Conservation (phyloP, 768 basidiomycete species). For the Trametes coccinea region DNA sequence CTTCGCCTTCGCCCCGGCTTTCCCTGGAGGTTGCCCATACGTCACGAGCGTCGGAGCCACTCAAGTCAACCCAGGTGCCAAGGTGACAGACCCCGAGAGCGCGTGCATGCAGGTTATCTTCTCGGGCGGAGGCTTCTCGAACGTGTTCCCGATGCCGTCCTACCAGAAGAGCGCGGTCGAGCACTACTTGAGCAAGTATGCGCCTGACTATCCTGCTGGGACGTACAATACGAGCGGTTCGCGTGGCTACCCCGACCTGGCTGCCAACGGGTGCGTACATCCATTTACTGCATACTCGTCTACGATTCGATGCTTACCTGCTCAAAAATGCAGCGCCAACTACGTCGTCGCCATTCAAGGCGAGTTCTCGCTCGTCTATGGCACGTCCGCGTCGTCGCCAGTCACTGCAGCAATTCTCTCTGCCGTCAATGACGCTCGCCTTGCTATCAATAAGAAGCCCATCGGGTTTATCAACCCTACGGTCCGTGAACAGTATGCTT, state of each 20-base stretch:
- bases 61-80: conserved; percentile 35
- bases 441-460: conserved; percentile 36
- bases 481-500: conserved; percentile 36
- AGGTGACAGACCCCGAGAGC: conserved; percentile 37
- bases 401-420: conserved; percentile 37
- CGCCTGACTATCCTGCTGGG: conserved; percentile 35
- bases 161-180: conserved; percentile 35
- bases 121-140: conserved; percentile 44
- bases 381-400: conserved; percentile 41
- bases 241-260: conserved; percentile 36
- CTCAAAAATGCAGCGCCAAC: conserved; percentile 28
- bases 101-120: conserved; percentile 40
- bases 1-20: conserved; percentile 18
- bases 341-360: conserved; percentile 34
- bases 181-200: conserved; percentile 33
- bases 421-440: conserved; percentile 40
- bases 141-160: conserved; percentile 39
- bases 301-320: background rate
- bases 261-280: conserved; percentile 35
- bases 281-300: background rate
- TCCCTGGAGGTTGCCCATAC: conserved; percentile 41
- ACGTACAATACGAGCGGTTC: conserved; percentile 38
- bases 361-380: conserved; percentile 35
- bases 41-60: conserved; percentile 41
- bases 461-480: conserved; percentile 62